Conservation (phyloP, 192 early-diverging fungal genomes). For the Backusella psychrophila region DNA sequence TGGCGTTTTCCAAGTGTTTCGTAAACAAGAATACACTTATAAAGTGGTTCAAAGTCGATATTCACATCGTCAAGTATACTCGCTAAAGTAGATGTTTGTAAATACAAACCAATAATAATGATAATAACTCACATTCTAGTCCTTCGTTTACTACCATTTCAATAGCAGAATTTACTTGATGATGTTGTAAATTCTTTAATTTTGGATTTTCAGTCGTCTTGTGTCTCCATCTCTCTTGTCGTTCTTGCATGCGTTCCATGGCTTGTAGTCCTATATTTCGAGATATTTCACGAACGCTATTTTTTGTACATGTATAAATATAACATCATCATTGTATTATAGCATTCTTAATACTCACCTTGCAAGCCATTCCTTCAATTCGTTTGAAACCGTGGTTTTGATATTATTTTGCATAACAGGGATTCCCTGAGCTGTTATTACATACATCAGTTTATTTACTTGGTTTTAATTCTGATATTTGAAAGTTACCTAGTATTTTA, state of each 20-base stretch:
- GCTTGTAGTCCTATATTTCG: slow-evolving; percentile 81
- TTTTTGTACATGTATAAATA: not conserved
- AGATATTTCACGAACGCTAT: slow-evolving; percentile 79
- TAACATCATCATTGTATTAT: not conserved
- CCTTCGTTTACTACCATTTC: slow-evolving; percentile 85
- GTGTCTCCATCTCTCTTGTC: slow-evolving; percentile 60
- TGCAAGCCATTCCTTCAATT: slow-evolving; percentile 92
- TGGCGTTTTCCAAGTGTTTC: slow-evolving; percentile 85
- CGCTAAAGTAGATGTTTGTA: slow-evolving; percentile 33
- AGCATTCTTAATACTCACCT: slow-evolving; percentile 45
- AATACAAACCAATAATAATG: not conserved
- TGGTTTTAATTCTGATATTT: not conserved
- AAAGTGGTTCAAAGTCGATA: slow-evolving; percentile 93
- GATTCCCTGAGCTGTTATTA: slow-evolving; percentile 68
- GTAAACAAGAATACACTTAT: slow-evolving; percentile 95
- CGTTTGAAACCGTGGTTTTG: slow-evolving; percentile 77
- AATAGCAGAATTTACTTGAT: slow-evolving; percentile 74
- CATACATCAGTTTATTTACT: not conserved
- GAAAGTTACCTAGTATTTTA: slow-evolving; percentile 66
- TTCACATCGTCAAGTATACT: slow-evolving; percentile 65
- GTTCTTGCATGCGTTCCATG: slow-evolving; percentile 70
- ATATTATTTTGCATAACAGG: slow-evolving; percentile 90
- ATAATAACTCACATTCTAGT: slow-evolving; percentile 53
- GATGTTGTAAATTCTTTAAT: slow-evolving; percentile 45
- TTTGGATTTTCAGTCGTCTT: slow-evolving; percentile 44